Evolutionary conservation across 257 asterid species (phyloP).

Genomic region (Solanum sejunctum): DNA sequence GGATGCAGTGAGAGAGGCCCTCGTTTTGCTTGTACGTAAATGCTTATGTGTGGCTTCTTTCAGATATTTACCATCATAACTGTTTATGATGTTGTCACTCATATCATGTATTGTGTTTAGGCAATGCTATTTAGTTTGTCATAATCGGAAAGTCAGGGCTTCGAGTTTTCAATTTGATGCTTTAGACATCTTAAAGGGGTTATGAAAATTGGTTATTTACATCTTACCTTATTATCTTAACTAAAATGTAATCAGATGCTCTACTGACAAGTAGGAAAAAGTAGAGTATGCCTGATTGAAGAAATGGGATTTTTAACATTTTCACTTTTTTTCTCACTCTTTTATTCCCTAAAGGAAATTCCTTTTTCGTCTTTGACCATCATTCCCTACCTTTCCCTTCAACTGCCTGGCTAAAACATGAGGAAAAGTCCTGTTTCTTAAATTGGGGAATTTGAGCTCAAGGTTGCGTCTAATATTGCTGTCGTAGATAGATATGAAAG

Average conservation of each 20-base stretch:
- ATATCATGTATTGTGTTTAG: neutral
- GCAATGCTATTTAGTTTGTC: neutral
- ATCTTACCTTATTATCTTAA: neutral
- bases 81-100: neutral
- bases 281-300: neutral
- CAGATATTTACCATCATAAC: neutral
- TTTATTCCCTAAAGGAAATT: neutral
- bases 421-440: neutral
- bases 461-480: neutral
- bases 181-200: neutral
- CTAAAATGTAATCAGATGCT: neutral
- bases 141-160: neutral
- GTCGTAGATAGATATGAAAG: neutral
- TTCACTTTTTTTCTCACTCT: neutral
- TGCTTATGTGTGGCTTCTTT: neutral
- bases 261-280: neutral
- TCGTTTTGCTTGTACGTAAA: constrained; percentile 46
- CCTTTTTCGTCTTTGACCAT: neutral
- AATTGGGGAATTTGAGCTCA: neutral
- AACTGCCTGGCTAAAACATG: neutral
- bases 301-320: neutral
- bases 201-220: neutral
- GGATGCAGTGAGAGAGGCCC: constrained; percentile 87
- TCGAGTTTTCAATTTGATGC: neutral
- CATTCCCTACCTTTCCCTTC: neutral